A percentile compares a stretch with the other conserved stretches of the same genome.
Conservation (phyloP, 495 filamentous ascomycete genomes). For the Lasiosphaeria ovina region DNA sequence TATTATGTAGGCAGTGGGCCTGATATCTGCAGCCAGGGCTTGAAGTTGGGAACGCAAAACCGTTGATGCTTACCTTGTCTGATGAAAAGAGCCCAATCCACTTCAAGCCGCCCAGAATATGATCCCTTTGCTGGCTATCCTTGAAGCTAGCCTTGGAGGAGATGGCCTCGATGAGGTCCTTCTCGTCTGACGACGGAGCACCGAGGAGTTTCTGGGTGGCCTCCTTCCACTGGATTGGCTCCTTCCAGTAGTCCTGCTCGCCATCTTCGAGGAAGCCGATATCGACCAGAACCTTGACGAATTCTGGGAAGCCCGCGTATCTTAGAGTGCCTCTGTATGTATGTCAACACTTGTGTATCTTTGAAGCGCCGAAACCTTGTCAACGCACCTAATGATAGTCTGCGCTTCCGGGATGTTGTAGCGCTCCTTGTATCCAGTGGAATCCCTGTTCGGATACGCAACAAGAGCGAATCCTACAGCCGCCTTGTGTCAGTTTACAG, state of each 20-base stretch:
- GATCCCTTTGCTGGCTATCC: slow-evolving; percentile 67
- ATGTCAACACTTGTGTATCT: no score
- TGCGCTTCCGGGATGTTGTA: slow-evolving; percentile 88
- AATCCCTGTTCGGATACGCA: slow-evolving; percentile 92
- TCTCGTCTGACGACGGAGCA: slow-evolving; percentile 57
- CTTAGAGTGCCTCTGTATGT: slow-evolving; percentile 63
- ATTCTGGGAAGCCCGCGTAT: slow-evolving; percentile 84
- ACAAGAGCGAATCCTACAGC: slow-evolving; percentile 67
- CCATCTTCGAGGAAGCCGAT: slow-evolving; percentile 79
- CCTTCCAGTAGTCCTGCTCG: slow-evolving; percentile 57
- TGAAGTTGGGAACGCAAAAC: neutral
- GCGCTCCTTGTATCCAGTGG: slow-evolving; percentile 76
- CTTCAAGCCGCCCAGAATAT: slow-evolving; percentile 71
- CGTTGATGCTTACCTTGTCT: slow-evolving; percentile 31
- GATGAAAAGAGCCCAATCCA: slow-evolving; percentile 90
- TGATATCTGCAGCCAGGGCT: no score
- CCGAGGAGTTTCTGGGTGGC: slow-evolving; percentile 72
- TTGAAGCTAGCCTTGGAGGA: slow-evolving; percentile 71
- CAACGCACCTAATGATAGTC: slow-evolving; percentile 51
- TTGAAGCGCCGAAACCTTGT: no score
- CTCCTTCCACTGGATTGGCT: slow-evolving; percentile 72
- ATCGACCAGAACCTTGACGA: slow-evolving; percentile 82
- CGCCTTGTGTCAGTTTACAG: no score
- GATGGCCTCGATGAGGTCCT: slow-evolving; percentile 71
- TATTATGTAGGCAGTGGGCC: no score